A percentile compares a stretch with the other conserved stretches of the same genome.
phyloP scores from a whole-genome alignment of 1,284 basidiomycete genomes.

The Sparassis latifolia region DNA sequence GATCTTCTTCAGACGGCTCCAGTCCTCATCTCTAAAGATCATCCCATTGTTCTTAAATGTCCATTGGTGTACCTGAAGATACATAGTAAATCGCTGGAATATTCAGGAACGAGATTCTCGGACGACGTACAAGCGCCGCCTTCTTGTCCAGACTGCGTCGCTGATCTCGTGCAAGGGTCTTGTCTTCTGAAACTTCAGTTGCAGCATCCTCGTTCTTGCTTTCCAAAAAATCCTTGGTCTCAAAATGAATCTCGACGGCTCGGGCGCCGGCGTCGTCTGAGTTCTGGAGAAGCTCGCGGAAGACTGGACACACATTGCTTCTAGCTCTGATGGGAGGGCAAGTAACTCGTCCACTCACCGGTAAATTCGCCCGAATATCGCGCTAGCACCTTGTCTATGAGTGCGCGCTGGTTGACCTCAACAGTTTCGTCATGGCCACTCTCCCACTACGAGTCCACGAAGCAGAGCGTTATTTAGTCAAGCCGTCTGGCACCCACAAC shows the following conservation, averaged over 20 bases:
- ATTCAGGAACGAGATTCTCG: not conserved
- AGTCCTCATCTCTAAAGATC: constrained; percentile 77
- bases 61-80: constrained; percentile 60
- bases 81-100: not conserved
- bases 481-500: too few species aligned
- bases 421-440: constrained; percentile 77
- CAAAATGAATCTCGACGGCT: constrained; percentile 78
- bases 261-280: constrained; percentile 90
- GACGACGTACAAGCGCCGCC: constrained; percentile 37
- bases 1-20: constrained; percentile 85
- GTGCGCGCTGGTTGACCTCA: constrained; percentile 91
- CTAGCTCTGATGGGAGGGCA: not conserved
- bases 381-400: constrained; percentile 91
- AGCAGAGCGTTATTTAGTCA: not conserved
- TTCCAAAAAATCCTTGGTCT: constrained; percentile 53
- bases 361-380: constrained; percentile 94
- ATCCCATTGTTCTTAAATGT: constrained; percentile 86
- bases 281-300: constrained; percentile 89
- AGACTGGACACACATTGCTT: constrained; percentile 41
- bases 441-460: constrained; percentile 45
- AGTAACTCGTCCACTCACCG: constrained; percentile 29
- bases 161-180: not conserved
- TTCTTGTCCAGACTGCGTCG: constrained; percentile 50
- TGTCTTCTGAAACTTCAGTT: constrained; percentile 3
- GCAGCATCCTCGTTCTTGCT: constrained; percentile 24